Evolutionary conservation across 192 early-diverging fungal species (phyloP), one percentile per base, ranked within the genome.

Genomic region (Entrophospora sp.): DNA sequence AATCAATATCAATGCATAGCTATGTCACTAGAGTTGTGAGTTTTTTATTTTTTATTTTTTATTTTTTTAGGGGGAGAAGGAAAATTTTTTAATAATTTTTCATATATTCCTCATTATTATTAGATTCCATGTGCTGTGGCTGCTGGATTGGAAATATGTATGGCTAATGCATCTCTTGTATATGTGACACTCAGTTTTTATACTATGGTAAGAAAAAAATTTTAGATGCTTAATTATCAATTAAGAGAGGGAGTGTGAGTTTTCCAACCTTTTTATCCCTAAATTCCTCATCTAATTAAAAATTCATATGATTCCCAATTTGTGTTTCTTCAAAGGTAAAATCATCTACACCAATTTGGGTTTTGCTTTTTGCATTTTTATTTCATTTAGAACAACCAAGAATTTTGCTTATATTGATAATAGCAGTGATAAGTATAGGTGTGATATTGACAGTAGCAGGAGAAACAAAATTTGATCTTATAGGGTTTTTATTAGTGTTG

Each of bases 101-200:
- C n/a, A n/a, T n/a, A n/a, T n/a, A n/a, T n/a, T n/a, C n/a, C n/a
- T n/a, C n/a, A n/a, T n/a, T n/a, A 13, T 46, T 24, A 20, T 79
- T 42, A 75, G 55, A 58, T 87, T 5, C 88, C 88, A 9, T 85
- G 83, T 68, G 89, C 85, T 8, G 64, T 88, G 7, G 83, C 89
- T 6, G 88, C 91, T 20, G 89, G 88, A 16, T 61, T 91, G 27
- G 91, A 93, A 63, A 91, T 93, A 66, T 87, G 88, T 42, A 79
- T 87, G 63, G 82, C 87, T 8, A 93, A 93, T 74, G 80, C 83
- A 12, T 85, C 84, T 25, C 82, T 93, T 31, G 81, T 89, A 71
- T 79, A 76, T 64, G 87, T 94, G 44, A 84, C 91, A 9, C 79
- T 94, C 12, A 84, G 86, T 20, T 91, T 94, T 68, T 91, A 91